phyloP scores from a whole-genome alignment of 768 basidiomycete genomes.

The Mycena alexandri region DNA sequence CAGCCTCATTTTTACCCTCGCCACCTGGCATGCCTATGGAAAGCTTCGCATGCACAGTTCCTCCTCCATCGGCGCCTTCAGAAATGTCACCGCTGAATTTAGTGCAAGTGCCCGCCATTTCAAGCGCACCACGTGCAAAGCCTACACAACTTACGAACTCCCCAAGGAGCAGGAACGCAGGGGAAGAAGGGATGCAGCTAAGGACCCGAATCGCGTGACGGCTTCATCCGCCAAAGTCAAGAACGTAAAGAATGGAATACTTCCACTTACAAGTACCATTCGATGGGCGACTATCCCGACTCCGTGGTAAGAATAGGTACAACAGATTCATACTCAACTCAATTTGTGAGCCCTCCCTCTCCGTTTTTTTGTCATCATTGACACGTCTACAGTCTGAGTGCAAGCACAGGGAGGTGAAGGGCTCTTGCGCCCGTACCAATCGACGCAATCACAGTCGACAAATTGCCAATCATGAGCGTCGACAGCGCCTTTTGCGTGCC shows the following conservation, averaged over 20 bases:
- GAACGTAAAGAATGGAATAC: constrained; percentile 33
- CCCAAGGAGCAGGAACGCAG: constrained; percentile 28
- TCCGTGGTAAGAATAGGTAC: constrained; percentile 36
- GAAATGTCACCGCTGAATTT: constrained; percentile 17
- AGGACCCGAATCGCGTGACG: background rate
- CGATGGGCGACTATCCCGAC: constrained; percentile 39
- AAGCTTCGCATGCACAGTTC: constrained; percentile 43
- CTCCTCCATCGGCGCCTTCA: constrained; percentile 22
- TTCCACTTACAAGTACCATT: constrained; percentile 41
- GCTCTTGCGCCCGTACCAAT: too few species aligned
- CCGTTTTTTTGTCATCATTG: background rate
- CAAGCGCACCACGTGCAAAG: constrained; percentile 11
- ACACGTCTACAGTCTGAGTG: too few species aligned
- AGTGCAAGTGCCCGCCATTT: constrained; percentile 29
- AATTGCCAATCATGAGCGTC: too few species aligned
- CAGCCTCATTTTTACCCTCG: too few species aligned
- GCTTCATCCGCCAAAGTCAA: background rate
- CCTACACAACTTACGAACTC: constrained; percentile 37
- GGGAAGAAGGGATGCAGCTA: too few species aligned
- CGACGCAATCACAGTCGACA: too few species aligned
- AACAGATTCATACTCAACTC: constrained; percentile 43
- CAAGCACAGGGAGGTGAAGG: too few species aligned
- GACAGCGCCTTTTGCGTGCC: too few species aligned
- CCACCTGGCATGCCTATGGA: constrained; percentile 11
- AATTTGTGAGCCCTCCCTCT: constrained; percentile 34